phyloP scores from a whole-genome alignment of 768 basidiomycete species.

The Macrolepiota fuliginosa region DNA sequence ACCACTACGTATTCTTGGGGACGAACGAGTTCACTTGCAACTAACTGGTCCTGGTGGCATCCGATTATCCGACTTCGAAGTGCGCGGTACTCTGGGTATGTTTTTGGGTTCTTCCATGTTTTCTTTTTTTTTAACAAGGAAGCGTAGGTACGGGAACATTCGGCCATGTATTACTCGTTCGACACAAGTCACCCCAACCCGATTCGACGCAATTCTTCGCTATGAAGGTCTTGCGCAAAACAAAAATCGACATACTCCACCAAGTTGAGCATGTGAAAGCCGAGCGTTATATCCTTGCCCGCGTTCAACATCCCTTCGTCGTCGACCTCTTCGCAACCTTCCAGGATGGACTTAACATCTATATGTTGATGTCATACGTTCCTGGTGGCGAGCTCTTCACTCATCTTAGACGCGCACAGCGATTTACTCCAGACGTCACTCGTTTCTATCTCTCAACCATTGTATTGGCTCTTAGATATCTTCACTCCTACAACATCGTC shows the following conservation, averaged over 20 bases:
- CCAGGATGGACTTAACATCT: slow-evolving; percentile 95
- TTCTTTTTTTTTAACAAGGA: neutral
- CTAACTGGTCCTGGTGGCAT: slow-evolving; percentile 55
- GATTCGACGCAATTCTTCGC: slow-evolving; percentile 70
- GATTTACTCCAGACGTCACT: slow-evolving; percentile 96
- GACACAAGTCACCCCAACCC: slow-evolving; percentile 54
- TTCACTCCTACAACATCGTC: slow-evolving; percentile 96
- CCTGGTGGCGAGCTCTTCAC: slow-evolving; percentile 98
- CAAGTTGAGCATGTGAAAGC: slow-evolving; percentile 99
- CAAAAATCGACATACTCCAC: slow-evolving; percentile 82
- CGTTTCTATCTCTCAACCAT: slow-evolving; percentile 97
- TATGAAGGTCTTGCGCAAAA: slow-evolving; percentile 86
- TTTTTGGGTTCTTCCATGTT: slow-evolving; percentile 1
- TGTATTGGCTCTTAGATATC: slow-evolving; percentile 89
- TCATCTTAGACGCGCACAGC: slow-evolving; percentile 88
- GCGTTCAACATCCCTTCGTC: slow-evolving; percentile 91
- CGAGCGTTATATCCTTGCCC: slow-evolving; percentile 90
- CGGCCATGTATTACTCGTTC: slow-evolving; percentile 88
- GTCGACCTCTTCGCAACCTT: slow-evolving; percentile 95
- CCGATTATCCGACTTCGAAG: slow-evolving; percentile 76
- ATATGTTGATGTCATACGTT: slow-evolving; percentile 96
- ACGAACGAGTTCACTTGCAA: slow-evolving; percentile 65
- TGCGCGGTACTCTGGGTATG: slow-evolving; percentile 53
- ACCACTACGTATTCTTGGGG: slow-evolving; percentile 63
- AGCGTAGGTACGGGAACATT: slow-evolving; percentile 90